Conservation (phyloP, 2,329 filamentous ascomycete species). For the Beauveria sp. region DNA sequence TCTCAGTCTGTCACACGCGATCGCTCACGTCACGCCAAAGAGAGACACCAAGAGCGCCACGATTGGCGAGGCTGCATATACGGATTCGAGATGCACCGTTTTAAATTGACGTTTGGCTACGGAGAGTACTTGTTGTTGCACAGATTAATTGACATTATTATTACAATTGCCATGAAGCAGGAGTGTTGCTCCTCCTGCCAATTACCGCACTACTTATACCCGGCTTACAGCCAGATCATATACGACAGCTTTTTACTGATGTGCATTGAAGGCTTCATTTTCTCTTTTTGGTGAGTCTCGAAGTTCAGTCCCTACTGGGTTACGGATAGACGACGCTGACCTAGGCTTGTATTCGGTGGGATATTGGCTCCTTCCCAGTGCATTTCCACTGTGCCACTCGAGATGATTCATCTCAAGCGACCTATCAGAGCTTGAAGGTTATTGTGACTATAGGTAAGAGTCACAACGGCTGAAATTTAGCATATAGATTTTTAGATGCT, state of each 20-base stretch:
- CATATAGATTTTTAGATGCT: no score
- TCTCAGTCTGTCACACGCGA: not conserved
- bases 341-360: not conserved
- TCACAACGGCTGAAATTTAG: not conserved
- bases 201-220: no score
- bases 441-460: not conserved
- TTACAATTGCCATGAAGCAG: not conserved
- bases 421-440: not conserved
- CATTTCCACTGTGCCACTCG: no score
- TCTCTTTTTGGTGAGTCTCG: no score
- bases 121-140: no score
- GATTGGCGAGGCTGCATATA: not conserved
- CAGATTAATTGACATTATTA: not conserved
- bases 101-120: not conserved
- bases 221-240: no score
- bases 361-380: no score
- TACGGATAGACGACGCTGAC: no score
- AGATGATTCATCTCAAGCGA: slow-evolving; percentile 4
- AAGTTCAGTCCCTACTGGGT: not conserved
- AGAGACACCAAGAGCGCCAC: not conserved
- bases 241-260: no score
- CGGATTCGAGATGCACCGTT: not conserved
- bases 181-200: no score
- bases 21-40: not conserved
- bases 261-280: no score